Evolutionary conservation across 1,284 basidiomycete genomes (phyloP), one percentile per base, ranked within the genome.

Genomic region (Binderoboletus segoi): DNA sequence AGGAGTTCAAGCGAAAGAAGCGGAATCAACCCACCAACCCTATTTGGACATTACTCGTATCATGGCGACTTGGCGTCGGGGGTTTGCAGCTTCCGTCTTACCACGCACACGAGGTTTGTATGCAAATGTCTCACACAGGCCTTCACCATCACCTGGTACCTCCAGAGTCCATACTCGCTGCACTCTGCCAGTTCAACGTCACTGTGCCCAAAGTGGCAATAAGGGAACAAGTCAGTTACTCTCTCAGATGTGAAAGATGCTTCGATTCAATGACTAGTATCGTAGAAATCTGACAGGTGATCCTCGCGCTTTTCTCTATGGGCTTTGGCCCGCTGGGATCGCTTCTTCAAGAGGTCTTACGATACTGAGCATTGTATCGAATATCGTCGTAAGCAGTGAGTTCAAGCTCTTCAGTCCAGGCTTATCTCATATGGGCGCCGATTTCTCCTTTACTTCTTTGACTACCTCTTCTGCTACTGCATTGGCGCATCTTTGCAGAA

Each of bases 1-100:
- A 30, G 32, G 21, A 18, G 46, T 18, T 35, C 47, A 59, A 44
- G 51, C 59, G 48, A 62, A 55, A 47, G 54, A 53, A 51, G 56
- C 20, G 21, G 35, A 3, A 6, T 13, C 5, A 13, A 45, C 37
- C 44, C 37, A 12, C 13, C 30, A 32, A 16, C 48, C 53, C 37
- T 50, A 8, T 40, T 33, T 2, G 3, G 51, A 10, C n/a, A n/a
- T n/a, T n/a, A n/a, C 41, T 47, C 35, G 63, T 63, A 58, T 49
- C 52, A 12, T 47, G 49, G 48, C 44, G 26, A 48, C 32, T 3
- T 45, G 48, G 23, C 8, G 47, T 65, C 67, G 68, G 65, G 21
- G 54, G 45, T 69, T 67, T 37, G 43, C 8, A 51, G 2, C 53
- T 33, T 57, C 65, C 68, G 68, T 58, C 49, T 63, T 58, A 45